Evolutionary conservation across 163 green algal genomes (phyloP).

Genomic region (Coccomyxa subellipsoidea): DNA sequence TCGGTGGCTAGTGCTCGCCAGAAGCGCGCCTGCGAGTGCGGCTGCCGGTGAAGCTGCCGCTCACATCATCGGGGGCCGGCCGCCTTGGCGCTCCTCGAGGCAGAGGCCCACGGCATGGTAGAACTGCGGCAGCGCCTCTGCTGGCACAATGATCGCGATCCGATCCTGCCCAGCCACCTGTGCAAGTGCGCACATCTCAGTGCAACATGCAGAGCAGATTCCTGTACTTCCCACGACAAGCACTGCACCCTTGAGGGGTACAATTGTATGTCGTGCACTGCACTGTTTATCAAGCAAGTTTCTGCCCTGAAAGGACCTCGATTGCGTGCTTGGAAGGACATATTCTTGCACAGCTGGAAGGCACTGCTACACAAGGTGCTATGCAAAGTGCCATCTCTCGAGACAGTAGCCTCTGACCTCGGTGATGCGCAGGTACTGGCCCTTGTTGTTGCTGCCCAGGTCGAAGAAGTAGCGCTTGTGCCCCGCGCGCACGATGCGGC

Average conservation of each 20-base stretch:
- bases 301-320: too few relatives aligned
- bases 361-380: too few relatives aligned
- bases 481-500: slow-evolving; percentile 20
- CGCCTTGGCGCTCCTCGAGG: slow-evolving; percentile 11
- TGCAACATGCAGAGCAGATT: not conserved
- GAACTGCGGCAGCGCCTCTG: slow-evolving; percentile 25
- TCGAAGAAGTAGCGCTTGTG: slow-evolving; percentile 35
- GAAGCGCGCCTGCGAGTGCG: not conserved
- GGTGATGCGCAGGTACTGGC: slow-evolving; percentile 26
- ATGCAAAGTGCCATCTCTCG: too few relatives aligned
- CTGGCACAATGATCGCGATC: slow-evolving; percentile 25
- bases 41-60: too few relatives aligned
- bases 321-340: too few relatives aligned
- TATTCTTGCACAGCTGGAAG: too few relatives aligned
- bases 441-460: slow-evolving; percentile 25
- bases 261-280: too few relatives aligned
- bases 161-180: slow-evolving; percentile 22
- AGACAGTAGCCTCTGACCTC: slow-evolving; percentile 13
- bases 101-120: slow-evolving; percentile 13
- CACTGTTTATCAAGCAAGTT: too few relatives aligned
- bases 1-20: too few relatives aligned
- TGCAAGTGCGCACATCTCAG: not conserved
- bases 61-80: not conserved
- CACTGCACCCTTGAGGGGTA: too few relatives aligned
- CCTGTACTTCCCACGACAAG: too few relatives aligned